Base-by-base conservation (phyloP, 2,329 filamentous ascomycete species). In the Cyphellophora attinorum region DNA sequence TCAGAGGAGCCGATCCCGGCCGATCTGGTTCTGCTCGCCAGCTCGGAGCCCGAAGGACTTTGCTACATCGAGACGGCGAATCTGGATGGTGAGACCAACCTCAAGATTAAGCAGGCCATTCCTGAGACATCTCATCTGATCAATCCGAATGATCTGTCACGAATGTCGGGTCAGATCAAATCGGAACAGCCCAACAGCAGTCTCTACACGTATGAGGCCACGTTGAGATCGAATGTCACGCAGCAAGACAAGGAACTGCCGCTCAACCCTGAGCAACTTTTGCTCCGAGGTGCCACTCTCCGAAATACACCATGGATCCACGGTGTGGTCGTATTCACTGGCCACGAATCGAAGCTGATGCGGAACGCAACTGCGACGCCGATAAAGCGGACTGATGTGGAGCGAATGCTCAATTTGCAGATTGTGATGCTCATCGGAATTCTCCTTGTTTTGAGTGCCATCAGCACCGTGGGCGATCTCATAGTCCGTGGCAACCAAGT, bases 61-160 rank as follows among this genome's bases (percentile, higher is more conserved):
- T 98, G 91, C 62, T 98, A 98, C 57, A 96, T 98, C 54, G 91
- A 98, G 63, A 98, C 91, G 2, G 89, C 91, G 15, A 98, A 98
- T 55, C 68, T 98, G 39, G 91, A 98, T 51, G 91, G 91, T 49
- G 91, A 98, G 62, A 98, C 91, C 13, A 98, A 98, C 56, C 65
- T 98, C 49, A 98, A 98, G 64, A 94, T 98, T 64, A 98, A 98
- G 64, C 91, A 98, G 64, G 89, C 79, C 2, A 79, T 95, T 35
- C 89, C 91, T 1, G 91, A 98, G 64, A 98, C 91, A 0, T 79
- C 82, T 11, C 71, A 81, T 41, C 70, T 95, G 54, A 86, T 98
- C 39, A 94, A 85, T 53, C 76, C 86, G 12, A 78, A 74, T 44
- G 89, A 96, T 51, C 67, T 98, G 42, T 85, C 85, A 53, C 74